Evolutionary conservation across 2,329 filamentous ascomycete genomes (phyloP), one percentile per base, ranked within the genome.

Genomic region (Monosporascus sp.): DNA sequence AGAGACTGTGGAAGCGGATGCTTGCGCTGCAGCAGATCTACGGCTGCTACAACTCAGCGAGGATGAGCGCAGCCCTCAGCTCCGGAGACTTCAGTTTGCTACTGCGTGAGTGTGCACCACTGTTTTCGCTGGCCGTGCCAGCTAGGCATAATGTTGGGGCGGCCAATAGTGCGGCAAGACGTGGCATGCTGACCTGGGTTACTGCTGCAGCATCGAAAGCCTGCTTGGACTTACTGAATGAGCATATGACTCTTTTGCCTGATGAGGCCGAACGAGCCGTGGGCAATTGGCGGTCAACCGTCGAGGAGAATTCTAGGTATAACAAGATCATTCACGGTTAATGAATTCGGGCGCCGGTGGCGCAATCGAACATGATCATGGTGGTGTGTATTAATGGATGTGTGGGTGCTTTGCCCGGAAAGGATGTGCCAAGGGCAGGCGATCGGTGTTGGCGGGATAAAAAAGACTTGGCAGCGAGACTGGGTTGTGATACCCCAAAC

Each of bases 41-140:
- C 50, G 72, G 72, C 6, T 79, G 76, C 64, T 79, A 79, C 57
- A 76, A 73, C 27, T 79, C 75, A 18, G 73, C 75, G 15, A 65
- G 76, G 35, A 77, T 79, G 61, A 73, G 75, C 48, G 67, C 77
- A 43, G 76, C 76, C 1, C 62, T 76, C 15, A 70, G 70, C 43
- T 72, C 72, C 0, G 70, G 71, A 22, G 70, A 75, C 5, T 61
- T 69, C 8, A 72, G 67, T 14, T 50, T 72, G 9, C 56, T 78
- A 20, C 75, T 77, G 69, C 76, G 76, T 79, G 65, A 64, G 74
- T 72, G 14, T 20, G 39, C 46, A 27, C n/a, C 44, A 37, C 20
- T 3, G 3, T 37, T 14, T 14, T 39, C 37, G 20, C 5, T 37
- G 25, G 22, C 24, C 22, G 41, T 47, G n/a, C 39, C 22, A 43